Conservation (phyloP, 768 basidiomycete genomes). For the Agaricus bisporus region DNA sequence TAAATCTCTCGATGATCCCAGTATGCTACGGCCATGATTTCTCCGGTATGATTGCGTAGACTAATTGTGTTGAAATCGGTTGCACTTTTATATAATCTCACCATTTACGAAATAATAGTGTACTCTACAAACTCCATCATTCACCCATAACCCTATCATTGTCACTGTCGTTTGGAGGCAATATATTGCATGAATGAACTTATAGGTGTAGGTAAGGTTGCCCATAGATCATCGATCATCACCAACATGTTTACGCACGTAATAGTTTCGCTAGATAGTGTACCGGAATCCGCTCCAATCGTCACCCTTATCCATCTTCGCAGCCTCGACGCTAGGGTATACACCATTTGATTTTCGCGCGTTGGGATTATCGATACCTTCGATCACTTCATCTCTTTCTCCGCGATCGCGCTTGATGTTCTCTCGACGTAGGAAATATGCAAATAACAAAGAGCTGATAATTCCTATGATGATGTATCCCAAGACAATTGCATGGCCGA, state of each 20-base stretch:
- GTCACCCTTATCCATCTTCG: conserved; percentile 59
- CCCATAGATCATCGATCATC: no score
- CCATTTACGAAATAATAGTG: conserved; percentile 12
- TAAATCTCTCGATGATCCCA: conserved; percentile 21
- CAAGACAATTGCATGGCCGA: conserved; percentile 66
- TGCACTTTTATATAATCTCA: neutral
- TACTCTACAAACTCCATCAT: conserved; percentile 20
- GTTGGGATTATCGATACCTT: conserved; percentile 36
- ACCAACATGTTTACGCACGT: neutral
- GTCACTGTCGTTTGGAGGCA: neutral
- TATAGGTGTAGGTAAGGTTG: neutral
- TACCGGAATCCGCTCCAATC: conserved; percentile 76
- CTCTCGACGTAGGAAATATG: conserved; percentile 45
- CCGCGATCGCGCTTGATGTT: conserved; percentile 60
- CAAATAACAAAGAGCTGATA: conserved; percentile 42
- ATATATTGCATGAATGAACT: neutral
- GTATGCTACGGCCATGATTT: conserved; percentile 9
- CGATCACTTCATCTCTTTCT: conserved; percentile 61
- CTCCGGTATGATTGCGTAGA: neutral
- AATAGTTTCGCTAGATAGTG: conserved; percentile 30
- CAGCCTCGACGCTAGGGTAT: conserved; percentile 48
- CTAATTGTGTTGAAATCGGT: neutral
- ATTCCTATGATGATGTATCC: conserved; percentile 66
- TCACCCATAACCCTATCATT: conserved; percentile 5
- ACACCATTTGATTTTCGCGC: conserved; percentile 48